Base-by-base conservation (phyloP, 768 basidiomycete species). In the Boletellus sp. region DNA sequence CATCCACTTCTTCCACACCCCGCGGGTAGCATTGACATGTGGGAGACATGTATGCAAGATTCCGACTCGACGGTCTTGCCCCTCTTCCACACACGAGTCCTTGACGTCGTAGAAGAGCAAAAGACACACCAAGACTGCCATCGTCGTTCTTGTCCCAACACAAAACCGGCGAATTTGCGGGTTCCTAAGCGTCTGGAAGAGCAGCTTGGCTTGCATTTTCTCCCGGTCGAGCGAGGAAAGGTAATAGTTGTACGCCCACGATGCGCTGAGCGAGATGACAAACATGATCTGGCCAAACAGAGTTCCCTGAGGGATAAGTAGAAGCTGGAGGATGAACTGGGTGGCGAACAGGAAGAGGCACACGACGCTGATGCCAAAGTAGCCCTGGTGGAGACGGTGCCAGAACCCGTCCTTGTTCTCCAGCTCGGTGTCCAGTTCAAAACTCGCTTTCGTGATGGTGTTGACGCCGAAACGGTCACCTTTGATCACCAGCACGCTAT, bases 241-340 rank as follows among this genome's bases (percentile, higher is more conserved):
- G 40, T 57, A 64, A 17, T 55, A 58, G n/a, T 66, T 65, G 46
- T 70, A 63, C 17, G 36, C 23, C 70, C 67, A 71, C 11, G 67
- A 69, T 4, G 55, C 58, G 17, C 45, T 50, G 35, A 70, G 53
- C 26, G 64, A 62, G 40, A 48, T 5, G 23, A 71, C 38, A 44
- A 70, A 69, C 63, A 70, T 61, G 49, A 63, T 51, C 50, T 69
- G 66, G 20, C 69, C 65, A 28, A 71, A 67, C 4, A 69, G 42
- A 5, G 56, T 53, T n/a, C 60, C 63, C 28, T 67, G 65, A 1
- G 68, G 68, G 23, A 69, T 57, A 46, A 70, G 59, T 36, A 70
- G 56, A 32, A 71, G 57, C 50, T 70, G 65, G 20, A 58, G 49
- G 39, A 71, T 51, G 52, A 67, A 64, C 28, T 72, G 63, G 26